A percentile compares a stretch with the other conserved stretches of the same genome.
Conservation (phyloP, 495 filamentous ascomycete genomes). For the Penicillium longicatenatum region DNA sequence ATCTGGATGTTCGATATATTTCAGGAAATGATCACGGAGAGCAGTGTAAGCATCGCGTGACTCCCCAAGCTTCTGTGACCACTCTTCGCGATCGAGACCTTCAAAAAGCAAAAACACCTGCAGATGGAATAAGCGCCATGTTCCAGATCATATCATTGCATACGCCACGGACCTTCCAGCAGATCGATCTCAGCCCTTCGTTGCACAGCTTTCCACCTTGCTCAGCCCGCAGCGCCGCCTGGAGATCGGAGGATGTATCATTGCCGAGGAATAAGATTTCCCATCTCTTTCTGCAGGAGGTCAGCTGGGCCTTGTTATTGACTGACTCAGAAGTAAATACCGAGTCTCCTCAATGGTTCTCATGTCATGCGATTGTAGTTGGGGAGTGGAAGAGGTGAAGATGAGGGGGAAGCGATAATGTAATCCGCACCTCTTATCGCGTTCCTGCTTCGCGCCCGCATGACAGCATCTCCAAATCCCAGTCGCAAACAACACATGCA, state of each 20-base stretch:
- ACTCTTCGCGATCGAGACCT: constrained; percentile 63
- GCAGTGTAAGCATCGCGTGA: constrained; percentile 73
- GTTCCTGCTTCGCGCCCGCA: constrained; percentile 9
- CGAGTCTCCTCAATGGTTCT: constrained; percentile 63
- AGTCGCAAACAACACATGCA: background rate
- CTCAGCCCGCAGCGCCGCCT: constrained; percentile 60
- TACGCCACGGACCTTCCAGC: constrained; percentile 75
- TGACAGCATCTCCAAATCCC: constrained; percentile 15
- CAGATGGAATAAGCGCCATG: constrained; percentile 15
- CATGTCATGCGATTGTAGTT: constrained; percentile 50
- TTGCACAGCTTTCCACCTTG: constrained; percentile 61
- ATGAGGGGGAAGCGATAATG: constrained; percentile 22
- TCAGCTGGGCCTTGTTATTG: constrained; percentile 1
- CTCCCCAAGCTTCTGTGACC: constrained; percentile 65
- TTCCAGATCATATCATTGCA: background rate
- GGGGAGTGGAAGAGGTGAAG: constrained; percentile 17
- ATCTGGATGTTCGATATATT: constrained; percentile 79
- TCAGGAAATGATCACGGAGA: constrained; percentile 71
- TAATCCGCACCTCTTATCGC: constrained; percentile 28
- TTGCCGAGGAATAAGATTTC: constrained; percentile 62
- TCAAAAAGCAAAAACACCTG: constrained; percentile 84
- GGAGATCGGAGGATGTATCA: constrained; percentile 63
- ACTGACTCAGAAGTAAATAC: constrained; percentile 34
- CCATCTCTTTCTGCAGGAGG: constrained; percentile 59
- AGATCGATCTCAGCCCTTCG: constrained; percentile 79